Evolutionary conservation across 164 flowering plant species (phyloP).

Genomic region (Annona cherimola): DNA sequence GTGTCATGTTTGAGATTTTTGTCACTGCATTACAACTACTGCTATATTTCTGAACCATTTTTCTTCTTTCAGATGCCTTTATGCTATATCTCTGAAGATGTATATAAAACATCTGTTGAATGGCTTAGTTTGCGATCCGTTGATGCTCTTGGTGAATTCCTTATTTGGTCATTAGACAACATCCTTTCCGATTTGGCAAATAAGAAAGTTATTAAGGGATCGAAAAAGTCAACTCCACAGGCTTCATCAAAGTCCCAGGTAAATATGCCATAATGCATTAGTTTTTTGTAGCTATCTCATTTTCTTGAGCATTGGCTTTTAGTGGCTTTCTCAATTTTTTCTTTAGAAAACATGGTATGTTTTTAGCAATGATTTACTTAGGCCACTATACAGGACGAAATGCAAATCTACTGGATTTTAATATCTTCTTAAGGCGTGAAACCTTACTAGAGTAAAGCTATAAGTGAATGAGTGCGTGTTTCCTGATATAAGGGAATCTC

Average conservation of each 20-base stretch:
- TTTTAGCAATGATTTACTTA: no score
- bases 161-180: slow-evolving; percentile 60
- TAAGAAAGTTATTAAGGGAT: slow-evolving; percentile 58
- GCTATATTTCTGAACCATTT: neutral
- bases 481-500: no score
- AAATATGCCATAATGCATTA: neutral
- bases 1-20: no score
- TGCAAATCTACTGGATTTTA: no score
- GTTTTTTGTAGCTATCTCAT: neutral
- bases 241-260: slow-evolving; percentile 84
- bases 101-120: slow-evolving; percentile 74
- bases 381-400: no score
- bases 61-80: slow-evolving; percentile 58
- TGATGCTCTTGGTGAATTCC: slow-evolving; percentile 68
- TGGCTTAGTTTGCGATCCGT: slow-evolving; percentile 65
- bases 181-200: slow-evolving; percentile 62
- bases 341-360: no score
- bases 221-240: slow-evolving; percentile 60
- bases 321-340: no score
- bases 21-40: no score
- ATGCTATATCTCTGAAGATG: slow-evolving; percentile 64
- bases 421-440: no score
- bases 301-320: neutral
- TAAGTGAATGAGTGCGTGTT: no score
- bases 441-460: no score